phyloP scores from a whole-genome alignment of 2,329 filamentous ascomycete species.

The Arthrobotrys conoides region DNA sequence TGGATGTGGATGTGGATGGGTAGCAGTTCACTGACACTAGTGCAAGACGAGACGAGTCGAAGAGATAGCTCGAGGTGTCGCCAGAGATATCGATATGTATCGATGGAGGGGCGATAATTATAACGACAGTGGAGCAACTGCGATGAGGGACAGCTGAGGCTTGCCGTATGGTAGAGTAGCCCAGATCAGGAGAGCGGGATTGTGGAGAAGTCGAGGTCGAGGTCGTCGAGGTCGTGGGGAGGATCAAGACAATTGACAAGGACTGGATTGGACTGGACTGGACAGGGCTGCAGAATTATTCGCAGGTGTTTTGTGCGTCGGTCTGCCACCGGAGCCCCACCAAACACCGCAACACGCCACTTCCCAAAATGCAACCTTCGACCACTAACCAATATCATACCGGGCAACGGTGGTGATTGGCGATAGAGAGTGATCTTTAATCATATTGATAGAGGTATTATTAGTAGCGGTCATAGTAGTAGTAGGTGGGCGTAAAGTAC shows the following conservation, averaged over 20 bases:
- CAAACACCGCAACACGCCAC: constrained; percentile 55
- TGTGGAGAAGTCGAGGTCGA: constrained; percentile 31
- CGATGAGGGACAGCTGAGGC: not conserved
- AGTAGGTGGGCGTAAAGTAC: not conserved
- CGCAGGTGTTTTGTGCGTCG: constrained; percentile 42
- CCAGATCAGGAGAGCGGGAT: constrained; percentile 12
- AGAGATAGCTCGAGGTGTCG: constrained; percentile 14
- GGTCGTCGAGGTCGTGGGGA: not conserved
- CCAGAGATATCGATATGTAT: constrained; percentile 6
- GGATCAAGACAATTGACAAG: not conserved
- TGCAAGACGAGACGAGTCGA: constrained; percentile 4
- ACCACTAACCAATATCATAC: not conserved
- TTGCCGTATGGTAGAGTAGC: constrained; percentile 8
- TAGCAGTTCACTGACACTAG: constrained; percentile 27
- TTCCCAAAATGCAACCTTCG: constrained; percentile 53
- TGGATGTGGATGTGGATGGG: not conserved
- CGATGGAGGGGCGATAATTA: not conserved
- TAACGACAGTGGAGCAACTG: constrained; percentile 27
- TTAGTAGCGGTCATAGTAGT: not conserved
- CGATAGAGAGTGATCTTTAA: not conserved
- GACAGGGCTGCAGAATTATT: constrained; percentile 44
- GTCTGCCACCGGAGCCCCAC: constrained; percentile 46
- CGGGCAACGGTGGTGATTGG: not conserved
- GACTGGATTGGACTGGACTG: not conserved
- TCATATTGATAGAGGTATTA: not conserved